These are phyloP conservation scores for Blastobotrys persicus DNA, from an alignment of 1,139 yeast genomes.

Conservation along the genomic window DNA sequence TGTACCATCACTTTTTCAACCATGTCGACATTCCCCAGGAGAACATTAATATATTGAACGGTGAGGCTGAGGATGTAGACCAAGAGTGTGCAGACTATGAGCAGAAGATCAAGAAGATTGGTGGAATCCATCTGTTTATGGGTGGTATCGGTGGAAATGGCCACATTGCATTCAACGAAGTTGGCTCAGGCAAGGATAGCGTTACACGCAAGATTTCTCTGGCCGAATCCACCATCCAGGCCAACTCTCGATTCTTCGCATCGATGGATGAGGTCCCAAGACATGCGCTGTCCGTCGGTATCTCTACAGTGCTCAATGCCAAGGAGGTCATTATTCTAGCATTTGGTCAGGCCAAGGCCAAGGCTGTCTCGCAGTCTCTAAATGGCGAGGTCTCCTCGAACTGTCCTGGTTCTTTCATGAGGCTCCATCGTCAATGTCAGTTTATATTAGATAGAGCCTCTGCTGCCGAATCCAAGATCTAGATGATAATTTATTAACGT, in stretches of 20 bases:
- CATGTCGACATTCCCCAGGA: slow-evolving; percentile 56
- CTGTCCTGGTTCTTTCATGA: slow-evolving; percentile 33
- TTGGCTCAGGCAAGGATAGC: slow-evolving; percentile 51
- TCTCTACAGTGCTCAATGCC: slow-evolving; percentile 60
- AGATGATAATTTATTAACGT: neutral
- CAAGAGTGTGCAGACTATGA: slow-evolving; percentile 54
- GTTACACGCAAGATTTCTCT: slow-evolving; percentile 50
- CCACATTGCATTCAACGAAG: slow-evolving; percentile 62
- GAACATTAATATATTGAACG: slow-evolving; percentile 58
- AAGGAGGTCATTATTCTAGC: slow-evolving; percentile 47
- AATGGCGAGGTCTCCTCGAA: slow-evolving; percentile 26
- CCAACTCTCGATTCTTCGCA: slow-evolving; percentile 56
- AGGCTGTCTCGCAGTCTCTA: slow-evolving; percentile 29
- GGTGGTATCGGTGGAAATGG: slow-evolving; percentile 69
- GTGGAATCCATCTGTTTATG: slow-evolving; percentile 55
- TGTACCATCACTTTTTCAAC: slow-evolving; percentile 57
- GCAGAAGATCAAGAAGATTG: slow-evolving; percentile 48
- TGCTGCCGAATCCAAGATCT: slow-evolving; percentile 20
- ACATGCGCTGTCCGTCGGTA: slow-evolving; percentile 57
- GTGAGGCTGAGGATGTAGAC: slow-evolving; percentile 48
- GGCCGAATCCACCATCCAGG: slow-evolving; percentile 53
- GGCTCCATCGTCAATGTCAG: slow-evolving; percentile 25
- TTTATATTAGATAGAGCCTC: slow-evolving; percentile 29
- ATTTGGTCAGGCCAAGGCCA: slow-evolving; percentile 31
- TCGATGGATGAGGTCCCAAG: slow-evolving; percentile 51